Base-by-base conservation (phyloP, 768 basidiomycete genomes). In the Pleurotus giganteus region DNA sequence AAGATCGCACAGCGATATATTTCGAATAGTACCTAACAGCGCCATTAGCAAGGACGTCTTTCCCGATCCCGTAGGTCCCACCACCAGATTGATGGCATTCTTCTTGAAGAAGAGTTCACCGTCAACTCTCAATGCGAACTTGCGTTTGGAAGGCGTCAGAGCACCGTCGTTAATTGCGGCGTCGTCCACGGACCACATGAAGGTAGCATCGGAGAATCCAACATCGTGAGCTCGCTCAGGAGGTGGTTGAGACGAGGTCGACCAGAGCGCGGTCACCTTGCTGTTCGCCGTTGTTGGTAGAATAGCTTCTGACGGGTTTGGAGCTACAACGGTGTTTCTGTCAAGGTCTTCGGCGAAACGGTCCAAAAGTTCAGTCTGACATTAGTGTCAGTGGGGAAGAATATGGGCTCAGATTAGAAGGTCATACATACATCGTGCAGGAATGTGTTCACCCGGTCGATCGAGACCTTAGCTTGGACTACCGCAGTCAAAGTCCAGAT, bases 51-150 rank as follows among this genome's bases (percentile, higher is more conserved):
- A 41, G 0, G 82, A 84, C 0, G 85, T 86, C 67, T 86, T 87
- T 4, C 85, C 85, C 3, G 76, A 78, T 24, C 77, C 77, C 46
- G 83, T 84, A 7, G 82, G 78, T 0, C 85, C 84, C 34, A 85
- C 70, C 8, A 86, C 75, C 46, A 85, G 69, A 57, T 86, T 86
- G 51, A 84, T 74, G 54, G 68, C 60, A 13, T 78, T 78, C 11
- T 65, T 73, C 58, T 75, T 75, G 74, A 88, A 88, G 6, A 74
- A 45, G 1, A 87, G 57, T 39, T 84, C 79, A 23, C 72, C 82
- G 0, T 78, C 71, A 42, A 85, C 70, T 12, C 68, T 69, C 12
- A 88, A 73, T 11, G 67, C 66, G 65, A 84, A 86, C 39, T 67
- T 74, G 27, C 82, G 73, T 36, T 71, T 68, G 8, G 72, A 74